phyloP scores from a whole-genome alignment of 202 grass and related monocot genomes.

The Setaria italica region DNA sequence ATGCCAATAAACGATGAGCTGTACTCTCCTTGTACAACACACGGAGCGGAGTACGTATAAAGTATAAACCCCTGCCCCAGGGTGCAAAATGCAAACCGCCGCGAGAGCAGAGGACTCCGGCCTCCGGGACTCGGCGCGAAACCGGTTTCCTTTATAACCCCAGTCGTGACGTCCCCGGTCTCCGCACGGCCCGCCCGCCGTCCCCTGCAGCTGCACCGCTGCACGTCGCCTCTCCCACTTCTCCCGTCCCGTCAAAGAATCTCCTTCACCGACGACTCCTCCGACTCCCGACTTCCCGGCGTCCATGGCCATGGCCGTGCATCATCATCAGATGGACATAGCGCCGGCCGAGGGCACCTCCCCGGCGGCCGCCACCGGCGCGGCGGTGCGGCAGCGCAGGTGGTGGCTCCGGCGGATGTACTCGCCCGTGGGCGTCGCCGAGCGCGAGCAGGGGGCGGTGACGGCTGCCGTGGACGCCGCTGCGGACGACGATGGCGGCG shows the following conservation, averaged over 20 bases:
- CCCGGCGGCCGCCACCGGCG: too few species aligned
- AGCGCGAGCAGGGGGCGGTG: background rate
- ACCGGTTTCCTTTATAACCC: conserved; percentile 29
- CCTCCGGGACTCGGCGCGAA: background rate
- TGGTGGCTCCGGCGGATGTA: conserved; percentile 40
- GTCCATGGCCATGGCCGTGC: background rate
- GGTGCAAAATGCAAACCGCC: background rate
- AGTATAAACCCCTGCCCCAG: background rate
- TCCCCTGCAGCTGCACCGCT: background rate
- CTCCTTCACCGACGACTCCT: background rate
- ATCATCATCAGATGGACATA: background rate
- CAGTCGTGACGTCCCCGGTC: conserved; percentile 13
- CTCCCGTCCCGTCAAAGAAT: background rate
- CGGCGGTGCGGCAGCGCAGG: background rate
- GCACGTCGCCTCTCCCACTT: conserved; percentile 41
- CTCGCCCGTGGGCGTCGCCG: background rate
- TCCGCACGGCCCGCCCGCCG: background rate
- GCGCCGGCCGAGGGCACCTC: background rate
- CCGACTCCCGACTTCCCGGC: background rate
- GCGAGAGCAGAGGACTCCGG: background rate
- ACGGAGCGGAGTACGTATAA: background rate
- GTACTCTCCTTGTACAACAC: background rate
- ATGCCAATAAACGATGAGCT: conserved; percentile 17
- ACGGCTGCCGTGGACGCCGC: too few species aligned
- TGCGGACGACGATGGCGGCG: background rate